Conservation (phyloP, 1,284 basidiomycete genomes). For the Ganoderma sinense region DNA sequence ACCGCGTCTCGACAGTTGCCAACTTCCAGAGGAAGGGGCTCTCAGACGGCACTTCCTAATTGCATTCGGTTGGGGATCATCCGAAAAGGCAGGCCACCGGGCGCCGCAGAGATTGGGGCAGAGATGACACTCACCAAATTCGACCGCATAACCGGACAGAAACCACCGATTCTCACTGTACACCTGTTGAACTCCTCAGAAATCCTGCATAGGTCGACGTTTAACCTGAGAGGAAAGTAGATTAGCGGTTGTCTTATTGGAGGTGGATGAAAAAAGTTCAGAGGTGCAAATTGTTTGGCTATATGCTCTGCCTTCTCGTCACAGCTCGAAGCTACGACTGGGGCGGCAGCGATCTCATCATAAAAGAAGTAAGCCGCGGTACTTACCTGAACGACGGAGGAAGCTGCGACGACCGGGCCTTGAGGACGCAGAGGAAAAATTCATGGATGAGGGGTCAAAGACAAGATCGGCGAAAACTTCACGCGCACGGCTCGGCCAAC, state of each 20-base stretch:
- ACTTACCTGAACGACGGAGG: conserved; percentile 5
- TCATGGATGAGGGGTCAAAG: not conserved
- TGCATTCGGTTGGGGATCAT: conserved; percentile 44
- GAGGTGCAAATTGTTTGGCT: conserved; percentile 45
- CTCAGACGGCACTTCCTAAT: conserved; percentile 48
- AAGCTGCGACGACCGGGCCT: no score
- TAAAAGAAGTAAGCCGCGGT: not conserved
- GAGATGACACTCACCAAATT: conserved; percentile 15
- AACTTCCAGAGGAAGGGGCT: conserved; percentile 36
- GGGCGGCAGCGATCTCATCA: conserved; percentile 45
- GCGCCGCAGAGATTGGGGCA: not conserved
- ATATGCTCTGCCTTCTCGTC: conserved; percentile 45
- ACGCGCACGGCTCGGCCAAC: not conserved
- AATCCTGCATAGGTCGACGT: no score
- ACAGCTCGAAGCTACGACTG: conserved; percentile 43
- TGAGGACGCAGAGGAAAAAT: no score
- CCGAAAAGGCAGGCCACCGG: conserved; percentile 15
- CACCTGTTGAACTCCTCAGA: not conserved
- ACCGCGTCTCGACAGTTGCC: conserved; percentile 44
- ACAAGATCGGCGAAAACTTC: not conserved
- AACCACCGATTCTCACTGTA: not conserved
- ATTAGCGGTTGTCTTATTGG: not conserved
- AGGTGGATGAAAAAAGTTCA: conserved; percentile 23
- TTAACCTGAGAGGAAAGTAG: not conserved
- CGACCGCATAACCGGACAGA: not conserved